Evolutionary conservation across 257 asterid genomes (phyloP).

Genomic region (Solanum infundibuliforme): DNA sequence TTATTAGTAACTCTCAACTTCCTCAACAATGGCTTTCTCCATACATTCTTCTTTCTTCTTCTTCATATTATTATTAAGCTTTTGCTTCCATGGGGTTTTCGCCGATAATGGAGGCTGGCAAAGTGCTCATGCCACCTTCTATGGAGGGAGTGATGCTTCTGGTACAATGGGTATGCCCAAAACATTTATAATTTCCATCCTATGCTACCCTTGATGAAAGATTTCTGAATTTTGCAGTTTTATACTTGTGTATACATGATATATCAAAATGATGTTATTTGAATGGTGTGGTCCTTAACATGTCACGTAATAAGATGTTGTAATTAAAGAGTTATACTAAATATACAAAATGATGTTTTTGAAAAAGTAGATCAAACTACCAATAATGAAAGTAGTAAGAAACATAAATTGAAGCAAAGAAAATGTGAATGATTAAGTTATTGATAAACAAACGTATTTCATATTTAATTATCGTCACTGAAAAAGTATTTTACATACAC

Average conservation of each 20-base stretch:
- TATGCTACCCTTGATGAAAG: background rate
- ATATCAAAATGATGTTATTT: background rate
- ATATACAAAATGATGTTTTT: background rate
- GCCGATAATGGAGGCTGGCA: slow-evolving; percentile 31
- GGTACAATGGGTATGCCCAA: slow-evolving; percentile 38
- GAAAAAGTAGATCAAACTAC: background rate
- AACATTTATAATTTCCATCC: no score
- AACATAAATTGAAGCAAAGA: background rate
- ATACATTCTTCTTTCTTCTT: slow-evolving; percentile 3
- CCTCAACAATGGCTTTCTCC: background rate
- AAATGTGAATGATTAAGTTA: background rate
- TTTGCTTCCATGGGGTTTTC: slow-evolving; percentile 10
- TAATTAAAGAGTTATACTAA: background rate
- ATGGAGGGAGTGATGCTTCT: slow-evolving; percentile 45
- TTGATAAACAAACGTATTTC: background rate
- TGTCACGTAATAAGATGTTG: background rate
- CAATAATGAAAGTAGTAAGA: background rate
- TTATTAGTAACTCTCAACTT: background rate
- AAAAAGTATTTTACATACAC: background rate
- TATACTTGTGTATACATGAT: background rate
- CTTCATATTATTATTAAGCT: background rate
- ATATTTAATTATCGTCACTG: background rate
- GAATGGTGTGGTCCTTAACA: background rate
- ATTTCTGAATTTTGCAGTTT: background rate
- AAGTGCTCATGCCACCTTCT: slow-evolving; percentile 38